Percentiles rank a stretch among this genome's conserved stretches.
phyloP scores from a whole-genome alignment of 345 rosid species.

The Carallia pectinifolia region DNA sequence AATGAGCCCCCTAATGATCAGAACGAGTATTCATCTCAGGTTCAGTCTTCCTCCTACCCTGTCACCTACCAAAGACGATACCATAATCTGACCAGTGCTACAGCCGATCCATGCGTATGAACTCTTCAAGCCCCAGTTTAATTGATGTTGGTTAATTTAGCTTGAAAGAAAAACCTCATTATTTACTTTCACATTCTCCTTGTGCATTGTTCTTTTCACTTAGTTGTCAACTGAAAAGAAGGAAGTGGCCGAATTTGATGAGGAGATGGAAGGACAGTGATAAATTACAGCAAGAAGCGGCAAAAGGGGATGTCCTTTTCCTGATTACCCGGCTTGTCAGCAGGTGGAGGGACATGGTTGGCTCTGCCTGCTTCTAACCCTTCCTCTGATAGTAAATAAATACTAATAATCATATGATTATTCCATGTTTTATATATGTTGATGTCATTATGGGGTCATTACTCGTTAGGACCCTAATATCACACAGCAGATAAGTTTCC shows the following conservation, averaged over 20 bases:
- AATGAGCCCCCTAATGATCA: slow-evolving; percentile 44
- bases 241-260: slow-evolving; percentile 12
- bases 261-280: slow-evolving; percentile 7
- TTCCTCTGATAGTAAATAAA: slow-evolving; percentile 17
- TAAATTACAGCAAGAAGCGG: slow-evolving; percentile 14
- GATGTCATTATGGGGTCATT: not conserved
- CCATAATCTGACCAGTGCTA: slow-evolving; percentile 7
- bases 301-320: slow-evolving; percentile 8
- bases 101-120: slow-evolving; percentile 24
- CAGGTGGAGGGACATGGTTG: slow-evolving; percentile 24
- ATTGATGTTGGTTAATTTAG: not conserved
- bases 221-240: slow-evolving; percentile 25
- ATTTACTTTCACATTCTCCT: not conserved
- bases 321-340: slow-evolving; percentile 17
- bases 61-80: slow-evolving; percentile 45
- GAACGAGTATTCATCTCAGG: slow-evolving; percentile 16
- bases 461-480: not conserved
- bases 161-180: not conserved
- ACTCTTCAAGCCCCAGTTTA: slow-evolving; percentile 1
- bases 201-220: not conserved
- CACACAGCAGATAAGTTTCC: too few species aligned
- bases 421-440: not conserved
- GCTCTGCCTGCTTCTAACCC: slow-evolving; percentile 26
- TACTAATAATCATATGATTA: not conserved
- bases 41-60: slow-evolving; percentile 23